Base-by-base conservation (phyloP, 192 early-diverging fungal genomes). In the Kickxella alabastrina region DNA sequence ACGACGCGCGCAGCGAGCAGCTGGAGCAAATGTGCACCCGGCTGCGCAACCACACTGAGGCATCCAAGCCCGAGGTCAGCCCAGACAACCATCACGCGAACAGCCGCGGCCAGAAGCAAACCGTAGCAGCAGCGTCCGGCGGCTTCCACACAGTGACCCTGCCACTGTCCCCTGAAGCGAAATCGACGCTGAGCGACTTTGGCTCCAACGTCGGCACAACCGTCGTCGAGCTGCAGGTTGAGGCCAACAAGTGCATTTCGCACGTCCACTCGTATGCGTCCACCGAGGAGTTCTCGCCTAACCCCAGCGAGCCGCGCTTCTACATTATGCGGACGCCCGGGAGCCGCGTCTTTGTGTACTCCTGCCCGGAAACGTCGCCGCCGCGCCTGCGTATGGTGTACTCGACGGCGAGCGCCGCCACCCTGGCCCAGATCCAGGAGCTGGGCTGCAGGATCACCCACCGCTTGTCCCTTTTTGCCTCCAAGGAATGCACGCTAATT, bases 341-440 rank as follows among this genome's bases (percentile, higher is more conserved):
- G 14, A 63, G 65, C 36, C 64, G 65, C 25, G 58, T 64, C 31
- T 63, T 79, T 44, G 70, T 79, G 23, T 79, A 79, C 59, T 65
- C 49, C 32, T 79, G 77, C 38, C 77, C 77, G 15, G 69, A 73
- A 18, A 27, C 45, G 3, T 73, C 70, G 12, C 56, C 62, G 12
- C 70, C 77, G 24, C 72, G 71, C 10, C 55, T 74, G 39, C 77
- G 77, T 43, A 79, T 79, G 77, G 67, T 65, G 12, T 79, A 79
- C 36, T 79, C 77, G 29, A 74, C 77, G 1, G 62, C 77, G 17
- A 43, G 47, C 14, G 45, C 58, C 7, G 22, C 70, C 10, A 60
- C 71, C 6, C 43, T 79, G 3, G 56, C 51, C 15, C 65, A 78
- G 52, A 71, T 63, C 43, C 64, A 73, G 49, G 49, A 45, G 42